A percentile compares a stretch with the other conserved stretches of the same genome.
Evolutionary conservation across 2,329 filamentous ascomycete genomes (phyloP).

Genomic region (Xylaria sp.): DNA sequence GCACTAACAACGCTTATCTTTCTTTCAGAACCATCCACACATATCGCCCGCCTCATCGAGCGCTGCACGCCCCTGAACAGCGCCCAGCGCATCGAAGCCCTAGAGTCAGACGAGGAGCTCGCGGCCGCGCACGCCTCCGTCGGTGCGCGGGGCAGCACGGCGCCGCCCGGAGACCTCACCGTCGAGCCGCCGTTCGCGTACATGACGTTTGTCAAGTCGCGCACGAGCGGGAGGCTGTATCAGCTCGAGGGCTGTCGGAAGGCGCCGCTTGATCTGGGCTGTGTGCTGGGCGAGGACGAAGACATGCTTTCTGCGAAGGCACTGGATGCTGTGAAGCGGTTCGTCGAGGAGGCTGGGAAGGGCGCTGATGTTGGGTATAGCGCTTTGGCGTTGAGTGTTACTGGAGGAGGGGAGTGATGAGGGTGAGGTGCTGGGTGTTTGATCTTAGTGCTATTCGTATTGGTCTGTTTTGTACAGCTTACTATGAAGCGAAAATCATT

Average conservation of each 20-base stretch:
- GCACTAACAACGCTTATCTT: background rate
- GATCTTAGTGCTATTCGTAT: background rate
- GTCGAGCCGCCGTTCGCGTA: constrained; percentile 23
- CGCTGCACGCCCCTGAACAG: constrained; percentile 21
- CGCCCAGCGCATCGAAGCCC: constrained; percentile 24
- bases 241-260: constrained; percentile 37
- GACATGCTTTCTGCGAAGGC: constrained; percentile 34
- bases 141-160: constrained; percentile 32
- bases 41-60: constrained; percentile 31
- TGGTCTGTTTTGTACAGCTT: background rate
- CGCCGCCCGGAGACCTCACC: constrained; percentile 24
- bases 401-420: constrained; percentile 42
- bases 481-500: background rate
- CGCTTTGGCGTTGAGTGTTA: constrained; percentile 33
- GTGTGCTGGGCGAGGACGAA: constrained; percentile 25
- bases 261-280: constrained; percentile 31
- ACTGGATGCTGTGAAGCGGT: constrained; percentile 25
- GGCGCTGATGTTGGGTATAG: constrained; percentile 30
- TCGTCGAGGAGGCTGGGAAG: constrained; percentile 24
- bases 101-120: constrained; percentile 29
- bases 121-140: constrained; percentile 32
- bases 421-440: constrained; percentile 19
- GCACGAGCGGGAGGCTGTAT: constrained; percentile 26
- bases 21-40: constrained; percentile 26
- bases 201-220: constrained; percentile 34